Evolutionary conservation across 78 protist genomes (phyloP).

Genomic region (Bigelowiella natans): DNA sequence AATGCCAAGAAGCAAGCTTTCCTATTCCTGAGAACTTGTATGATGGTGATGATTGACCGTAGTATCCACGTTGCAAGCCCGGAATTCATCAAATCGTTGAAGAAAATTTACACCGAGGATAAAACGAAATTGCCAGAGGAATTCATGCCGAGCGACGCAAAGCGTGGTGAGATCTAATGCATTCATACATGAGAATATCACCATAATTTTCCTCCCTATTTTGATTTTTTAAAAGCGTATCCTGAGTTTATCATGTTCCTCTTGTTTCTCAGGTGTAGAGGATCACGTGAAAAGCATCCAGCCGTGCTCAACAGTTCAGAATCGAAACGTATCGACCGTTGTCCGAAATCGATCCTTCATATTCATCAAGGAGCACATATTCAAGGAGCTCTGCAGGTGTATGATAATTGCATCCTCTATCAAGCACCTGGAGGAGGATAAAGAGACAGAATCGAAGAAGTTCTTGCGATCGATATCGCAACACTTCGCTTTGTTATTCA

Average conservation of each 20-base stretch:
- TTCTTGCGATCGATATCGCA: background rate
- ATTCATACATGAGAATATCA: too few relatives aligned
- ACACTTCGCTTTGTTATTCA: background rate
- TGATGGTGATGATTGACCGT: constrained; percentile 7
- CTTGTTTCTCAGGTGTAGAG: too few relatives aligned
- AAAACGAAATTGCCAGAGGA: too few relatives aligned
- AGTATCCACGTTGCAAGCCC: background rate
- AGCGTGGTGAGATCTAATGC: too few relatives aligned
- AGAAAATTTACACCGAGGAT: background rate
- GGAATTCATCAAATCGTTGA: background rate
- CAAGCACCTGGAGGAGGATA: background rate
- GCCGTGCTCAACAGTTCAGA: background rate
- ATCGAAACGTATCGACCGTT: background rate
- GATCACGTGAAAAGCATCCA: background rate
- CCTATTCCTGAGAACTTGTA: constrained; percentile 1
- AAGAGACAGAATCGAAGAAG: background rate
- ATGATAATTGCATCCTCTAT: background rate
- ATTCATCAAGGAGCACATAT: background rate
- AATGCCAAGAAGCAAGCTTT: background rate
- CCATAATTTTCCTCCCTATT: too few relatives aligned
- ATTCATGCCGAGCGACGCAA: too few relatives aligned
- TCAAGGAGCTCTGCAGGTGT: background rate
- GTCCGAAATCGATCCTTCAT: background rate
- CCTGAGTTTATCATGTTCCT: too few relatives aligned
- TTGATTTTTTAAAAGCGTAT: too few relatives aligned